Base-by-base conservation (phyloP, 2,329 filamentous ascomycete species). In the Fusarium redolens region DNA sequence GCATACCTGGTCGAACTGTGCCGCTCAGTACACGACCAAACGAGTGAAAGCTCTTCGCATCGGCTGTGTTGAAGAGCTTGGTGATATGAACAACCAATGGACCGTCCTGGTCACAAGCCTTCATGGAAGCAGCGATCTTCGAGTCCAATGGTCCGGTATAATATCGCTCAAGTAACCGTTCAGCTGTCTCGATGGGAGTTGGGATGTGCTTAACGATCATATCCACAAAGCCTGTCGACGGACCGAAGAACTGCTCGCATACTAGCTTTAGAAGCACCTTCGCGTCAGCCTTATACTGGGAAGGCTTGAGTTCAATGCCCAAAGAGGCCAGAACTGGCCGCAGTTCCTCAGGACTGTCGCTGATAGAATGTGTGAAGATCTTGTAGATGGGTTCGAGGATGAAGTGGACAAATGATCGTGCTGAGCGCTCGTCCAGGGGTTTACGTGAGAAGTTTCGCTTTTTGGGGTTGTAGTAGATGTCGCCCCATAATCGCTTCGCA, bases 361-460 rank as follows among this genome's bases (percentile, higher is more conserved):
- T 97, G 78, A 99, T 94, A 7, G 95, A 97, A 81, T 98, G 94
- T 20, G 95, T 96, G 81, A 96, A 98, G 45, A 99, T 88, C 83
- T 99, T 99, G 88, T 99, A 99, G 75, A 99, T 95, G 22, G 96
- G 96, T 80, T 99, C 96, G 52, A 99, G 86, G 33, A 99, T 89
- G 81, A 98, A 99, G 82, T 97, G 92, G 63, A 98, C 93, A 80
- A 99, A 99, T 2, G 94, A 93, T 63, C 96, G 88, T 81, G 92
- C 93, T 9, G 95, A 91, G 17, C 89, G 87, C 72, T 96, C 92
- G 78, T 98, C 96, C 28, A 93, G 84, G 1, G 91, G 90, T 80
- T 97, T 98, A 71, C 96, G 90, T 58, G 94, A 97, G 78, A 99
- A 99, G 63, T 93, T 96, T 70, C 96, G 92, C 82, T 94, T 97